Percentiles rank a stretch among this genome's conserved stretches.
phyloP scores from a whole-genome alignment of 768 basidiomycete species.

The Pleurotus salmoneostramineus region DNA sequence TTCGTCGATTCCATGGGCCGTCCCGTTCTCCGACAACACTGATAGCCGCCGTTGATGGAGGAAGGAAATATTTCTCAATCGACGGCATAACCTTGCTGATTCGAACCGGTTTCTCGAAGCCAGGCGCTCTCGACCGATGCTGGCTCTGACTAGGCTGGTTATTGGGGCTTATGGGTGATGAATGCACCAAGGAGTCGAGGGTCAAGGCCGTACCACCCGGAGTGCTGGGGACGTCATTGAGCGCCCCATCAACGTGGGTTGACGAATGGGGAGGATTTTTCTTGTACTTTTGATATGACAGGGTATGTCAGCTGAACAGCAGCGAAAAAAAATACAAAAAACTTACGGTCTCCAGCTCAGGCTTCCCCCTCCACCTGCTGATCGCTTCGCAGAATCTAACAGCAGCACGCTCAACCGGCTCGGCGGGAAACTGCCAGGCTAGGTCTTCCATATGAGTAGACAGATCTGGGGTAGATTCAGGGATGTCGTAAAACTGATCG shows the following conservation, averaged over 20 bases:
- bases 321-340: not conserved
- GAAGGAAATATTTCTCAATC: conserved; percentile 44
- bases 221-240: conserved; percentile 12
- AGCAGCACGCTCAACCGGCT: conserved; percentile 75
- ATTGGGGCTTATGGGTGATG: conserved; percentile 61
- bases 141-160: conserved; percentile 20
- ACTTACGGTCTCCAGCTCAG: conserved; percentile 74
- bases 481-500: conserved; percentile 72
- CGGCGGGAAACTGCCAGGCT: conserved; percentile 77
- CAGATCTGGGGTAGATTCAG: conserved; percentile 65
- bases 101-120: conserved; percentile 10
- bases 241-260: conserved; percentile 14
- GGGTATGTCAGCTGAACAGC: not conserved
- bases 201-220: conserved; percentile 41
- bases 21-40: conserved; percentile 8
- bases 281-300: conserved; percentile 43
- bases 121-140: conserved; percentile 11
- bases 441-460: conserved; percentile 77
- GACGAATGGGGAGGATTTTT: conserved; percentile 34
- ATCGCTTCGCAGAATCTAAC: conserved; percentile 81
- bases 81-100: conserved; percentile 29
- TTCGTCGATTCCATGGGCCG: conserved; percentile 16
- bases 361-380: conserved; percentile 79
- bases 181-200: conserved; percentile 66
- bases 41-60: conserved; percentile 14